Conservation (phyloP, 345 rosid species). For the Eucalyptus marginata region DNA sequence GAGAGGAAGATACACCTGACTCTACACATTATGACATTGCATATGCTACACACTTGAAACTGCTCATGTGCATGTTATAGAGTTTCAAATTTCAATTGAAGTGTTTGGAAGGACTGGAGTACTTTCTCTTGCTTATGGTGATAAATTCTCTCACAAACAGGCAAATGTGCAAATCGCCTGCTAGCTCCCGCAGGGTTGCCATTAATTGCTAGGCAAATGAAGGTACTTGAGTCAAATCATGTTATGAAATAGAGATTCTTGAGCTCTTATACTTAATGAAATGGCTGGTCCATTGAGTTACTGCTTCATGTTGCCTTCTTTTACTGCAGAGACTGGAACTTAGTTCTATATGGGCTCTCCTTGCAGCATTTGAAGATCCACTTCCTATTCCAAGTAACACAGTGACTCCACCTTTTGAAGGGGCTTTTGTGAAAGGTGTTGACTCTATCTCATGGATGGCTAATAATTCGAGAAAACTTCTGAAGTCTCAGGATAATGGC, state of each 20-base stretch:
- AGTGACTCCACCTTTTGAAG: slow-evolving; percentile 39
- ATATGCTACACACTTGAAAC: neutral
- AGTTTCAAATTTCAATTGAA: neutral
- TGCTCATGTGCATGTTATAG: neutral
- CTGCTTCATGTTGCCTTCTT: neutral
- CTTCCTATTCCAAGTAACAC: slow-evolving; percentile 34
- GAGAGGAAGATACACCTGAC: neutral
- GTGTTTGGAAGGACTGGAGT: neutral
- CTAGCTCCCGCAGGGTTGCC: slow-evolving; percentile 87
- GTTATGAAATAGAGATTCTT: neutral
- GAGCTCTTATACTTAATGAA: neutral
- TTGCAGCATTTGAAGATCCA: slow-evolving; percentile 86
- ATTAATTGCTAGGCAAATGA: slow-evolving; percentile 79
- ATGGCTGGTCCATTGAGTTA: neutral
- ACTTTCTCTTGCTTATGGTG: neutral
- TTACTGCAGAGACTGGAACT: slow-evolving; percentile 48
- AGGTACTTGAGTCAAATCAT: slow-evolving; percentile 22
- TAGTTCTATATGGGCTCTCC: slow-evolving; percentile 86
- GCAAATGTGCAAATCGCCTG: slow-evolving; percentile 90
- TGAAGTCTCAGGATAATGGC: slow-evolving; percentile 6
- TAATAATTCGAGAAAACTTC: slow-evolving; percentile 67
- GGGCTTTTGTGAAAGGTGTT: slow-evolving; percentile 82
- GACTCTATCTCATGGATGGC: slow-evolving; percentile 93
- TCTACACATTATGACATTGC: neutral
- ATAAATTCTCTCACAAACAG: slow-evolving; percentile 17